Evolutionary conservation across 139 green algal genomes (phyloP).

Genomic region (Auxenochlorella pyrenoidosa): DNA sequence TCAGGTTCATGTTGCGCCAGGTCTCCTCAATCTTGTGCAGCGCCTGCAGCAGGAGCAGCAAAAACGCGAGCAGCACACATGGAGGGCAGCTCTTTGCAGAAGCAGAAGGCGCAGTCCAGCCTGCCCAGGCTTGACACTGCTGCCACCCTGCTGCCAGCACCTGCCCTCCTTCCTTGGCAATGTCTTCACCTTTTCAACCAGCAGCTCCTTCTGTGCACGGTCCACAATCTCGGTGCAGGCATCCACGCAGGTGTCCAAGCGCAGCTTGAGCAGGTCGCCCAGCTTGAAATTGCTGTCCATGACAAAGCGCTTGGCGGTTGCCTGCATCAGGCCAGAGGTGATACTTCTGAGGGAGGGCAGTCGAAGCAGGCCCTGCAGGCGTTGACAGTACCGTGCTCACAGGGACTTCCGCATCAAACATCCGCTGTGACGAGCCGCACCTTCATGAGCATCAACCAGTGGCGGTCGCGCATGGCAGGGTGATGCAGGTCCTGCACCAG

Average conservation of each 20-base stretch:
- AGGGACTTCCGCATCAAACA: too few relatives aligned
- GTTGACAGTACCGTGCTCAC: too few relatives aligned
- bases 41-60: conserved; percentile 26
- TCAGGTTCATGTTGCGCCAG: conserved; percentile 74
- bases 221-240: conserved; percentile 91
- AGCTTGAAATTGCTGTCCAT: conserved; percentile 89
- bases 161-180: too few relatives aligned
- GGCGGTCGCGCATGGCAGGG: conserved; percentile 88
- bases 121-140: too few relatives aligned
- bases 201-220: conserved; percentile 85
- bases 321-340: conserved; percentile 47
- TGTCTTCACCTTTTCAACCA: conserved; percentile 59
- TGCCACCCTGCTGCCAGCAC: too few relatives aligned
- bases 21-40: conserved; percentile 92
- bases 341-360: too few relatives aligned
- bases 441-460: conserved; percentile 91
- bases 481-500: conserved; percentile 90
- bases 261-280: conserved; percentile 84
- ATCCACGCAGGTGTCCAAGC: conserved; percentile 90
- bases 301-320: conserved; percentile 85
- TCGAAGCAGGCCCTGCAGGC: too few relatives aligned
- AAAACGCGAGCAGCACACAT: background rate
- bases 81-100: too few relatives aligned
- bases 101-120: background rate
- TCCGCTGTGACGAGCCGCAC: background rate